A percentile compares a stretch with the other conserved stretches of the same genome.
phyloP scores from a whole-genome alignment of 2,329 filamentous ascomycete species.

The Colletotrichum chlorophyti region DNA sequence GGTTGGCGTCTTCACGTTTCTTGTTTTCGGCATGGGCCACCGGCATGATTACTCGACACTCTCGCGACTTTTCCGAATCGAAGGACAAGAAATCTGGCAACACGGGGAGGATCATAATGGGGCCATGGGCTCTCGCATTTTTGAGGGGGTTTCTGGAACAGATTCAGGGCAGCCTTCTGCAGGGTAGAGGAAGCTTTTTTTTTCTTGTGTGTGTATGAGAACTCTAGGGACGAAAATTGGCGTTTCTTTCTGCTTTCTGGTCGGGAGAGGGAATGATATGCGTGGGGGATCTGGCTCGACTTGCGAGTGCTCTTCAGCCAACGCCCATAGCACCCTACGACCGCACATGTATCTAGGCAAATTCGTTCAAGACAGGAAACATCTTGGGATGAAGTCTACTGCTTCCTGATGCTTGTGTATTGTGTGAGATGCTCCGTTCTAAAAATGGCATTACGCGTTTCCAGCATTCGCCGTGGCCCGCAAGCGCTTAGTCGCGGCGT shows the following conservation, averaged over 20 bases:
- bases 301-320: slow-evolving; percentile 8
- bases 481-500: not conserved
- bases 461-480: not conserved
- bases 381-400: not conserved
- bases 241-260: slow-evolving; percentile 16
- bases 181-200: slow-evolving; percentile 14
- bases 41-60: not conserved
- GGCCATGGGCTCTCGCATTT: slow-evolving; percentile 11
- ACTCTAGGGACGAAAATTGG: slow-evolving; percentile 21
- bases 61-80: slow-evolving; percentile 25
- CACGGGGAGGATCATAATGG: not conserved
- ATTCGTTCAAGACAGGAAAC: slow-evolving; percentile 5
- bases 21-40: slow-evolving; percentile 5
- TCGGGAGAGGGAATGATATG: slow-evolving; percentile 9
- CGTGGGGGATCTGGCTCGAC: not conserved
- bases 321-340: not conserved
- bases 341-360: slow-evolving; percentile 25
- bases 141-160: slow-evolving; percentile 13
- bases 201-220: slow-evolving; percentile 28
- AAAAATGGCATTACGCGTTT: no score
- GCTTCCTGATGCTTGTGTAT: not conserved
- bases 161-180: slow-evolving; percentile 5
- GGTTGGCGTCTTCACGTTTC: no score
- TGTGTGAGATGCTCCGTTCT: no score
- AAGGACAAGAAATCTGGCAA: slow-evolving; percentile 13